Conservation (phyloP, 208 protist genomes). For the Acanthamoeba comandoni region DNA sequence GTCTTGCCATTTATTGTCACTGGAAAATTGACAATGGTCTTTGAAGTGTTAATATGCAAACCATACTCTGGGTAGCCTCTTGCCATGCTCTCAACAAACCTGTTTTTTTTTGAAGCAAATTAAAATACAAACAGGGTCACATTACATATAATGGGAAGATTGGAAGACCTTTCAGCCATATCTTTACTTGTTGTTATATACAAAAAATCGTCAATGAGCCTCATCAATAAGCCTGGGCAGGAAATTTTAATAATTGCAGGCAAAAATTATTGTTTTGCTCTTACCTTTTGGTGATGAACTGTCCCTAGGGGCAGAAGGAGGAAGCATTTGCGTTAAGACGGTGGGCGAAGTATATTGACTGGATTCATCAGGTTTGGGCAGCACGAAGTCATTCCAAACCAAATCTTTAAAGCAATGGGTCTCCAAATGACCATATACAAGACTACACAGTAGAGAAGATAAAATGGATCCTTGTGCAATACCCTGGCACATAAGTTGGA, state of each 20-base stretch:
- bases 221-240: conserved; percentile 27
- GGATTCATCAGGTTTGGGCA: too few species aligned
- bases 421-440: conserved; percentile 70
- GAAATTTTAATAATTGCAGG: not conserved
- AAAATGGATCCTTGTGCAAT: conserved; percentile 72
- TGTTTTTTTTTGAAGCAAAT: not conserved
- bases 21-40: conserved; percentile 64
- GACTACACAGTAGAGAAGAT: conserved; percentile 44
- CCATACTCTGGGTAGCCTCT: conserved; percentile 64
- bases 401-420: conserved; percentile 73
- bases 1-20: conserved; percentile 10
- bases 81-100: conserved; percentile 64
- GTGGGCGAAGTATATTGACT: conserved; percentile 13
- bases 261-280: not conserved
- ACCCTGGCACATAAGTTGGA: not conserved
- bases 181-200: conserved; percentile 43
- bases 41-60: conserved; percentile 48
- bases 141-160: not conserved
- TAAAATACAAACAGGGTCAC: conserved; percentile 7
- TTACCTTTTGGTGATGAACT: not conserved
- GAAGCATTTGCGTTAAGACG: conserved; percentile 34
- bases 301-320: not conserved
- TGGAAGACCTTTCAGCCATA: conserved; percentile 31
- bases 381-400: conserved; percentile 8
- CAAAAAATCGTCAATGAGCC: conserved; percentile 72